phyloP scores from a whole-genome alignment of 345 rosid genomes.

The Ceriops tagal region DNA sequence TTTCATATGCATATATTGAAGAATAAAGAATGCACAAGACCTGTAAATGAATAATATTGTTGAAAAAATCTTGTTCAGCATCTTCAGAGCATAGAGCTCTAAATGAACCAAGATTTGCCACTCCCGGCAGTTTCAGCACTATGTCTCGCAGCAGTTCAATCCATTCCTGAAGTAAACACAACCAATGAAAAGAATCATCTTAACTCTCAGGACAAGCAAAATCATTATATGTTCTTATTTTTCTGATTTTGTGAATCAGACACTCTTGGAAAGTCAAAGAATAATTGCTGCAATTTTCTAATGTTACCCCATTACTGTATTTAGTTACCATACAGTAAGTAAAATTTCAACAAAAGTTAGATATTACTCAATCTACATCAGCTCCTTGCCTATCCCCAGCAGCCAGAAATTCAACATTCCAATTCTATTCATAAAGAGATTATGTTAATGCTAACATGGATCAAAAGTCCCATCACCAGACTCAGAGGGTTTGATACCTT shows the following conservation, averaged over 20 bases:
- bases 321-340: background rate
- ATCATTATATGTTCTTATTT: background rate
- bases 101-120: conserved; percentile 51
- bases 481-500: conserved; percentile 45
- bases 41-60: conserved; percentile 72
- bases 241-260: background rate
- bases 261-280: background rate
- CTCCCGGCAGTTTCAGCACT: conserved; percentile 73
- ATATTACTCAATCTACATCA: background rate
- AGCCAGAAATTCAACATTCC: background rate
- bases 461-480: conserved; percentile 1
- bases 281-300: background rate
- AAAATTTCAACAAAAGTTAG: background rate
- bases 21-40: conserved; percentile 22
- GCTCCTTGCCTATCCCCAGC: background rate
- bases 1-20: background rate
- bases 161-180: conserved; percentile 67
- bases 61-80: conserved; percentile 83
- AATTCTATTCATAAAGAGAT: background rate
- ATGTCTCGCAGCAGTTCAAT: conserved; percentile 71
- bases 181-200: conserved; percentile 10
- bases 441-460: background rate
- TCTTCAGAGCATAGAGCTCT: conserved; percentile 73
- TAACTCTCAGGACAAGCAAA: conserved; percentile 2
- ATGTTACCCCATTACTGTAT: no score